Conservation (phyloP, 2,329 filamentous ascomycete species). For the Stagonosporopsis rhizophila region DNA sequence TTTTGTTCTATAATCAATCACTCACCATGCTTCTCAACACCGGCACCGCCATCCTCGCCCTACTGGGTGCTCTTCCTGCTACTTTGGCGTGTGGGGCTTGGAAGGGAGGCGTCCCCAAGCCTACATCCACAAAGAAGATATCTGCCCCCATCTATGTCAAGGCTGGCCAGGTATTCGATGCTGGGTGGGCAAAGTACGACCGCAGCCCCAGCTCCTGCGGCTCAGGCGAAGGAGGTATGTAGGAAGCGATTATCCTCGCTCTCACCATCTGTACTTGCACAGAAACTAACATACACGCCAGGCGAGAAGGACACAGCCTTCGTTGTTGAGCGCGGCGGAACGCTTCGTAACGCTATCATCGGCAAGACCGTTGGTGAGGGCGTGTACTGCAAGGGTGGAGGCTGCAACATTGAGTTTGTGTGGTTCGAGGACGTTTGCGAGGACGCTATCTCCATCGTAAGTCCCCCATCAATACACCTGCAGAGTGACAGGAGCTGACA, state of each 20-base stretch:
- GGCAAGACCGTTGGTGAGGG: constrained; percentile 5
- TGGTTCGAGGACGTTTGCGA: constrained; percentile 9
- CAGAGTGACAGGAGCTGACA: not conserved
- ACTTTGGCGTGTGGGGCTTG: not conserved
- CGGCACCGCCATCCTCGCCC: constrained; percentile 1
- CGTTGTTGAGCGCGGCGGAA: constrained; percentile 2
- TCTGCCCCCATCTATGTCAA: constrained; percentile 7
- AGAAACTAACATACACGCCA: not conserved
- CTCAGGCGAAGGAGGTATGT: not conserved
- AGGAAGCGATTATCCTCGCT: not conserved
- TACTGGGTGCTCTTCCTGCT: constrained; percentile 3
- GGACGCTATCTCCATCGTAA: constrained; percentile 4
- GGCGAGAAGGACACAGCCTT: constrained; percentile 5
- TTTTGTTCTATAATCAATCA: not conserved
- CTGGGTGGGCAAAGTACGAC: constrained; percentile 8
- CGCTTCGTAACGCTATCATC: constrained; percentile 3
- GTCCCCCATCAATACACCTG: not conserved
- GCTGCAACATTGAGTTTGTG: constrained; percentile 9
- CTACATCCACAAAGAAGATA: constrained; percentile 3
- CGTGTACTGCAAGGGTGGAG: constrained; percentile 9
- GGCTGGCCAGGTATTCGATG: constrained; percentile 3
- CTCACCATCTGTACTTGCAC: not conserved
- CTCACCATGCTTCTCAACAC: constrained; percentile 1
- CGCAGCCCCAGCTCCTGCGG: constrained; percentile 7
- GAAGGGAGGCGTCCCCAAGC: not conserved